Evolutionary conservation across 768 basidiomycete species (phyloP), one percentile per base, ranked within the genome.

Genomic region (Pholiota conissans): DNA sequence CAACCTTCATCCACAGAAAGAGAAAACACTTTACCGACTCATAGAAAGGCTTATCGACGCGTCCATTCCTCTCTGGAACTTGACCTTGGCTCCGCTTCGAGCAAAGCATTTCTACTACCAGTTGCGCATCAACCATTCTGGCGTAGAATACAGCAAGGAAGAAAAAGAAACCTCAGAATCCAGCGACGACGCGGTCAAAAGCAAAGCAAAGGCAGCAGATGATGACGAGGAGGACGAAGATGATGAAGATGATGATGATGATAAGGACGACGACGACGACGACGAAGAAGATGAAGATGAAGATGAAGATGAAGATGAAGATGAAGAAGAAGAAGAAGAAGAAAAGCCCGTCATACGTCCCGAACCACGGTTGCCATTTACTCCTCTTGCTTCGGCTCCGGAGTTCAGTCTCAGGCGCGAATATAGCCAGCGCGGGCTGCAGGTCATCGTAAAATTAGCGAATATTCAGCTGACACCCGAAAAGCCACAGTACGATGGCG

Each of bases 11-110:
- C 78, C 76, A 1, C 42, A 56, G 9, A 52, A 57, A 16, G 61
- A 65, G 51, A 57, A 56, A 39, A 20, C 55, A 11, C 68, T 76
- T 8, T 73, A 72, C 56, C 11, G 32, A 8, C 55, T 70, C 10
- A 58, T 75, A 20, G 67, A 71, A 32, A 34, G 65, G 28, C 35
- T 73, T 29, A 70, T 74, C 49, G 37, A 54, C 0, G 56, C 58
- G 6, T 66, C 71, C 27, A 69, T 76, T 46, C 72, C 74, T 0
- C 63, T 75, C 5, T 76, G 73, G 70, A 65, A 75, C 16, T 35
- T 61, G 26, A 64, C 69, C 1, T 55, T 70, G 0, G 58, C 66
- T 5, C 67, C 66, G 4, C 22, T 69, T 10, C 30, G 22, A 1
- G 30, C 30, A 32, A 32, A n/a, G n/a, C n/a, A 32, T 32, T 32